These are phyloP conservation scores for Mortierella sp. DNA, from an alignment of 371 early-diverging fungal species.

Conservation along the genomic window DNA sequence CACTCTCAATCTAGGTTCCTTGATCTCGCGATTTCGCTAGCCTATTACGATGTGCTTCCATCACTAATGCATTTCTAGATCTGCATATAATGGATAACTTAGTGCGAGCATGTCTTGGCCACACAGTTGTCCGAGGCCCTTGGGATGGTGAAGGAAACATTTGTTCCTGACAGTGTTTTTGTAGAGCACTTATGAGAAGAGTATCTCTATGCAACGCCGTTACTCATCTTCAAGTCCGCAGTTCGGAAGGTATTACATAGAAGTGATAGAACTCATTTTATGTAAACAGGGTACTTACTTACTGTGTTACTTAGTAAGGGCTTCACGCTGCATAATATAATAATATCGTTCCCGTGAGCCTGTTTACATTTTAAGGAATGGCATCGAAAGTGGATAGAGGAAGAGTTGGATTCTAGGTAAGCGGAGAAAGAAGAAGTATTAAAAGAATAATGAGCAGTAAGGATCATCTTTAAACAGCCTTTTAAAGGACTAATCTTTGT, in stretches of 20 bases:
- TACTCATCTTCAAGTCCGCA: neutral
- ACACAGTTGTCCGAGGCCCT: constrained; percentile 31
- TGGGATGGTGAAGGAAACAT: constrained; percentile 11
- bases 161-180: constrained; percentile 18
- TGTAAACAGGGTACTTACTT: neutral
- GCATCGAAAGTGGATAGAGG: neutral
- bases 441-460: neutral
- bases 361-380: neutral
- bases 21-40: neutral
- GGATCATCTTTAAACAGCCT: neutral
- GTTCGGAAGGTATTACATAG: neutral
- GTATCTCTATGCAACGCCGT: neutral
- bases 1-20: neutral
- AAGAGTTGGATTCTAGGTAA: no score
- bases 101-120: constrained; percentile 40
- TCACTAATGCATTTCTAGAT: neutral
- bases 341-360: neutral
- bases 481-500: no score
- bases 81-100: neutral
- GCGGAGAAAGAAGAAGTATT: neutral
- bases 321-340: neutral
- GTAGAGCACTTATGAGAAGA: constrained; percentile 16
- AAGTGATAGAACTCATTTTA: neutral
- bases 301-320: neutral
- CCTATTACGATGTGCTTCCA: neutral